A percentile compares a stretch with the other conserved stretches of the same genome.
Conservation (phyloP, 2,329 filamentous ascomycete genomes). For the Cercospora sp. region DNA sequence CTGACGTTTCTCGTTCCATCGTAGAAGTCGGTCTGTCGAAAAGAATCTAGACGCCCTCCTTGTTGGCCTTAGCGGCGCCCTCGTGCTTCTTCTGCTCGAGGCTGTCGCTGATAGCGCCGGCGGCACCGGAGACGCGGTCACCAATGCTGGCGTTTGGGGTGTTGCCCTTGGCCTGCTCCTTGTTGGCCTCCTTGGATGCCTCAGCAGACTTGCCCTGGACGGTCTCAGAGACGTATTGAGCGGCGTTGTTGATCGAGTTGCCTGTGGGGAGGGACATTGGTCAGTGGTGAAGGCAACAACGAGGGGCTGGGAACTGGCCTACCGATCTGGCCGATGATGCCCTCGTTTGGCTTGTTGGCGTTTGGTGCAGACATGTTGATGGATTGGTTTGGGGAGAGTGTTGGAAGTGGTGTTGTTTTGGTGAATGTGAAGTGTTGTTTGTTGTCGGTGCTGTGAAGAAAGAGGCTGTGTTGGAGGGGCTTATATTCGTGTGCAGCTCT, state of each 20-base stretch:
- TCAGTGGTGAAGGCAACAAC: not conserved
- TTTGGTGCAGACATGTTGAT: constrained; percentile 48
- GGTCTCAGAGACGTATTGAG: constrained; percentile 68
- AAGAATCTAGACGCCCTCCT: constrained; percentile 40
- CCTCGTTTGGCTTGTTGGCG: constrained; percentile 46
- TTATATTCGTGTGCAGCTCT: not conserved
- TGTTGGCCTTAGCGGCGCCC: constrained; percentile 51
- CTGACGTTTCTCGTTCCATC: constrained; percentile 11
- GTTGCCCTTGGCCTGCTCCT: constrained; percentile 60
- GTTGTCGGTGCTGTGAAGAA: not conserved
- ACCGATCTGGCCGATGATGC: constrained; percentile 44
- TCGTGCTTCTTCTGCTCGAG: constrained; percentile 55
- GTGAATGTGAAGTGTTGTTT: not conserved
- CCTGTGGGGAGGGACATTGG: not conserved
- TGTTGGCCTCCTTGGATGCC: constrained; percentile 68
- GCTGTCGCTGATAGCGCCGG: constrained; percentile 56
- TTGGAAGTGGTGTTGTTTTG: not conserved
- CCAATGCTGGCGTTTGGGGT: constrained; percentile 51
- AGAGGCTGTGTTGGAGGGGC: not conserved
- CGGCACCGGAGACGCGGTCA: constrained; percentile 57
- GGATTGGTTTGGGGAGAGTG: constrained; percentile 8
- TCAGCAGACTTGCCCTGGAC: constrained; percentile 58
- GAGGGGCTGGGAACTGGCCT: not conserved
- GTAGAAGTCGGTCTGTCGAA: not conserved
- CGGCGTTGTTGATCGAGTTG: constrained; percentile 53